Percentiles rank a stretch among this genome's conserved stretches.
These are phyloP conservation scores for Sporormia fimetaria DNA, from an alignment of 495 filamentous ascomycete genomes.

Conservation along the genomic window DNA sequence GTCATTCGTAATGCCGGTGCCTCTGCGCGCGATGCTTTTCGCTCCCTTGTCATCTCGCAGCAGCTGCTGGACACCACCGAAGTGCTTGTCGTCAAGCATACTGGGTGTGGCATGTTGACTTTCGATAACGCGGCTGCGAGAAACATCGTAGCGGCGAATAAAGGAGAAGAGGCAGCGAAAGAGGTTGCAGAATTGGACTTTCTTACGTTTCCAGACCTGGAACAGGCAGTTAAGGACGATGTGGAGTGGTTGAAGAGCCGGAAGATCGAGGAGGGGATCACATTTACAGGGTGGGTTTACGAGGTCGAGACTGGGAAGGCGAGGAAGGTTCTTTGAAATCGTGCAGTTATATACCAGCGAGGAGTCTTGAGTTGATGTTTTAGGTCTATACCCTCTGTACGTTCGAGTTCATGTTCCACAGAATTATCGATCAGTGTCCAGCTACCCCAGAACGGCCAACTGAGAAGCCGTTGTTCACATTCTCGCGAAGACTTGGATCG, in stretches of 20 bases:
- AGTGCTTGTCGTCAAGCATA: slow-evolving; percentile 69
- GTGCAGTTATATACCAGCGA: too few species aligned
- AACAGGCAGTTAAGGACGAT: slow-evolving; percentile 54
- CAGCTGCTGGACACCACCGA: slow-evolving; percentile 72
- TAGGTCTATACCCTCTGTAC: too few species aligned
- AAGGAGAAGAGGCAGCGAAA: slow-evolving; percentile 38
- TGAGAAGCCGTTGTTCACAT: too few species aligned
- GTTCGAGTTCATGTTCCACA: too few species aligned
- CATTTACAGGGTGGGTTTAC: slow-evolving; percentile 66
- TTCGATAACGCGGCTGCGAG: slow-evolving; percentile 58
- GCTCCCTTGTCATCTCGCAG: slow-evolving; percentile 67
- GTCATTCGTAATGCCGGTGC: slow-evolving; percentile 74
- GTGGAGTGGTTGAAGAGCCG: slow-evolving; percentile 50
- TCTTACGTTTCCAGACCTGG: slow-evolving; percentile 52
- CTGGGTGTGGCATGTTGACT: slow-evolving; percentile 71
- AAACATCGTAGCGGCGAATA: slow-evolving; percentile 45
- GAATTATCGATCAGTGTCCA: too few species aligned
- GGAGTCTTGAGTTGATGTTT: too few species aligned
- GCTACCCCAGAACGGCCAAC: too few species aligned
- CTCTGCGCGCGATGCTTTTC: slow-evolving; percentile 53
- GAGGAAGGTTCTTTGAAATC: slow-evolving; percentile 40
- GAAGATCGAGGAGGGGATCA: slow-evolving; percentile 46
- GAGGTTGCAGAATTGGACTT: slow-evolving; percentile 45
- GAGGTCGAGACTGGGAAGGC: slow-evolving; percentile 69
- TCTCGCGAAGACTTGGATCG: too few species aligned